Percentiles rank a stretch among this genome's conserved stretches.
phyloP scores from a whole-genome alignment of 345 rosid genomes.

The Eucalyptus melliodora region DNA sequence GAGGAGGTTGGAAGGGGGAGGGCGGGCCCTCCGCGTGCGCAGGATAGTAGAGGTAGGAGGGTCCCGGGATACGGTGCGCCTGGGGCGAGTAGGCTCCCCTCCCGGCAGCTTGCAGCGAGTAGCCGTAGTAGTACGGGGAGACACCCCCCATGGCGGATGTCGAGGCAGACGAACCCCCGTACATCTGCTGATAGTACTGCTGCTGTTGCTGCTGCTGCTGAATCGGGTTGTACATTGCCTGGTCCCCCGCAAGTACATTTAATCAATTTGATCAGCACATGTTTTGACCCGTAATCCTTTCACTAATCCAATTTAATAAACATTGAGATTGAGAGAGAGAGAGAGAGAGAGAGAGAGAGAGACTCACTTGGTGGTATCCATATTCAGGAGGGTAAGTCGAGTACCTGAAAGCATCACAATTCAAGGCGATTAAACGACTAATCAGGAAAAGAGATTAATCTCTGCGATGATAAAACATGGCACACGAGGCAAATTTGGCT shows the following conservation, averaged over 20 bases:
- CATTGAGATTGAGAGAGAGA: neutral
- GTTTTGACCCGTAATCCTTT: neutral
- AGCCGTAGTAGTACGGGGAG: constrained; percentile 53
- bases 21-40: constrained; percentile 26
- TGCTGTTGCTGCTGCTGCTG: constrained; percentile 35
- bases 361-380: constrained; percentile 67
- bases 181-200: constrained; percentile 44
- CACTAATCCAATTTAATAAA: neutral
- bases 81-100: constrained; percentile 29
- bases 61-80: constrained; percentile 21
- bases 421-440: neutral
- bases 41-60: constrained; percentile 44
- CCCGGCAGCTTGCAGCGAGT: constrained; percentile 32
- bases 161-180: constrained; percentile 26
- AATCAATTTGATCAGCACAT: neutral
- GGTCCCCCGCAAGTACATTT: neutral
- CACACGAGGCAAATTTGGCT: neutral
- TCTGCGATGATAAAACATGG: neutral
- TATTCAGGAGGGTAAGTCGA: constrained; percentile 52
- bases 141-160: constrained; percentile 16
- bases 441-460: neutral
- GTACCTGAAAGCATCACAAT: constrained; percentile 38
- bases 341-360: neutral
- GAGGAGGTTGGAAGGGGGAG: constrained; percentile 20
- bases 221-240: constrained; percentile 49